Evolutionary conservation across 805 yeast genomes (phyloP).

Genomic region (Kazachstania africana): DNA sequence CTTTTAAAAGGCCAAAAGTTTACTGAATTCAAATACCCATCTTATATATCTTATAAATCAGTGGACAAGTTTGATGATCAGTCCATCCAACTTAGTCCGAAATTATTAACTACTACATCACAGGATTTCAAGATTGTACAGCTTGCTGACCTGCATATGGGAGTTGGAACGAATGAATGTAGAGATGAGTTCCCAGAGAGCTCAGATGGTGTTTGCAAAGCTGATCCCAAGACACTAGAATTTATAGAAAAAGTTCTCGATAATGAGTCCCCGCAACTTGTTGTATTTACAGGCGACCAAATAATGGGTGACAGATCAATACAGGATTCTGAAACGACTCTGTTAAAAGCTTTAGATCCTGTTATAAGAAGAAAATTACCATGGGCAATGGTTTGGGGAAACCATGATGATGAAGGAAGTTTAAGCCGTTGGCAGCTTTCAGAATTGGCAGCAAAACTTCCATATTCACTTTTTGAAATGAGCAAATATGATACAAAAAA

Average conservation of each 20-base stretch:
- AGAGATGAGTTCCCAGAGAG: constrained; percentile 56
- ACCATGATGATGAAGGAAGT: constrained; percentile 87
- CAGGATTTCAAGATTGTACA: constrained; percentile 70
- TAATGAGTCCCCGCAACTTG: constrained; percentile 71
- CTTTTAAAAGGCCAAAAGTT: constrained; percentile 10
- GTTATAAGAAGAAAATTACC: constrained; percentile 61
- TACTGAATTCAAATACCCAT: constrained; percentile 4
- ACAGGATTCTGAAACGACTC: constrained; percentile 72
- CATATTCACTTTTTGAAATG: constrained; percentile 48
- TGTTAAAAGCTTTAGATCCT: constrained; percentile 67
- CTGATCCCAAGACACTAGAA: constrained; percentile 58
- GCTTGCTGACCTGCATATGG: constrained; percentile 82
- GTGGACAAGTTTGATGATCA: neutral
- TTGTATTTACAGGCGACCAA: constrained; percentile 86
- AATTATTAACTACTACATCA: neutral
- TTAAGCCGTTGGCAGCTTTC: constrained; percentile 50
- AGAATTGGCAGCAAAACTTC: constrained; percentile 43
- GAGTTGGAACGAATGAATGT: constrained; percentile 76
- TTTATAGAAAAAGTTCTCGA: constrained; percentile 59
- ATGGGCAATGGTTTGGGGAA: constrained; percentile 78
- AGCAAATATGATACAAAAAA: constrained; percentile 45
- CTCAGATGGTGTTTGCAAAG: constrained; percentile 51
- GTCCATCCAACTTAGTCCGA: constrained; percentile 3
- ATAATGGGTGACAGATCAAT: constrained; percentile 61
- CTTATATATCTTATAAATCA: constrained; percentile 6